phyloP scores from a whole-genome alignment of 768 basidiomycete genomes.

The Boletus subparvulus region DNA sequence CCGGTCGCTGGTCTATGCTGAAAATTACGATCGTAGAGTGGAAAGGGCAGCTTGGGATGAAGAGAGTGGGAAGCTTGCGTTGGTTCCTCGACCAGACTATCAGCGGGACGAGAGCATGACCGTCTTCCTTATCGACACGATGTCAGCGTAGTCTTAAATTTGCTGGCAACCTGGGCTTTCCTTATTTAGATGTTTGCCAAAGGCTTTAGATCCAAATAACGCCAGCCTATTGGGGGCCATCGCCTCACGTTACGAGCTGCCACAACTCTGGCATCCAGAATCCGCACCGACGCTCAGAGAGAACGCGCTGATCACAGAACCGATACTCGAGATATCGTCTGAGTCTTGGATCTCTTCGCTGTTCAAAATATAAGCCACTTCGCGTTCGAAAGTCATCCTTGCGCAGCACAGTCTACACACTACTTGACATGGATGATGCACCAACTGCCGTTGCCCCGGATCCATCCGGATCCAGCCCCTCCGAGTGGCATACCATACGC shows the following conservation, averaged over 20 bases:
- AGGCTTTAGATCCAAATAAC: constrained; percentile 31
- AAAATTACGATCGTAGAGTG: not conserved
- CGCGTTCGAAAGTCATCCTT: not conserved
- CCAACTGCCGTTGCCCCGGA: constrained; percentile 1
- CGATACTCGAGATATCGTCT: not conserved
- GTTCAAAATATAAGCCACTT: not conserved
- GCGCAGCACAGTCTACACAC: not conserved
- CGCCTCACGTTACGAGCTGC: not conserved
- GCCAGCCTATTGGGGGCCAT: not conserved
- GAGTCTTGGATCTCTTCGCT: not conserved
- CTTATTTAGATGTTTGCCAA: constrained; percentile 23
- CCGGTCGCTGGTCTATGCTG: not conserved
- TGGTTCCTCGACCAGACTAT: not conserved
- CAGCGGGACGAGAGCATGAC: not conserved
- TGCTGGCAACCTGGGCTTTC: not conserved
- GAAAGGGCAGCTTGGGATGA: not conserved
- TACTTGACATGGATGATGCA: constrained; percentile 20
- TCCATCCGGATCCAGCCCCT: constrained; percentile 20
- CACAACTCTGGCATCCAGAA: not conserved
- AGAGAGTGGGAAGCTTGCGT: not conserved
- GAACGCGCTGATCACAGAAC: not conserved
- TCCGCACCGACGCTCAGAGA: not conserved
- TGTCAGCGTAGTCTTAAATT: not conserved
- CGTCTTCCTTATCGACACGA: not conserved
- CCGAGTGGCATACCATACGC: constrained; percentile 68